Evolutionary conservation across 805 yeast species (phyloP), one percentile per base, ranked within the genome.

Genomic region (Wickerhamomyces kurtzmanii): DNA sequence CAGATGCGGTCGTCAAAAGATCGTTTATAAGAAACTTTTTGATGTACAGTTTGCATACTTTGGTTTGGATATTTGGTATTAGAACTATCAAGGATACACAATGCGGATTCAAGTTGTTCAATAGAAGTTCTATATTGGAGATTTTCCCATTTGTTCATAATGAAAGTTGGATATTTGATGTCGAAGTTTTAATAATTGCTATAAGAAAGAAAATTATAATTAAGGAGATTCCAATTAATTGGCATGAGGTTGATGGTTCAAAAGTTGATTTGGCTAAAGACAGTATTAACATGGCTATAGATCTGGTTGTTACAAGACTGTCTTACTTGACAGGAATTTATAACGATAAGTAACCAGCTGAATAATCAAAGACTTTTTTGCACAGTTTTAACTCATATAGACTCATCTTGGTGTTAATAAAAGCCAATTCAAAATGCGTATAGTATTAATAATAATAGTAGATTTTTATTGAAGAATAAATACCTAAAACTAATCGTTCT

Each of bases 101-200:
- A 59, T 91, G 98, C 59, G 98, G 98, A 3, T 91, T 91, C 60
- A 91, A 91, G 54, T 58, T 91, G 53, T 91, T 89, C 55, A 83
- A 89, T 40, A 69, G 75, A 34, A 57, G 64, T 7, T 79, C 96
- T 0, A 68, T 77, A 15, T 46, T 43, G 12, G 44, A 45, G 29
- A 82, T 91, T 23, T 85, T 86, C 53, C 96, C 96, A 3, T 75
- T 69, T 39, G 71, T 91, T 81, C 96, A 89, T 52, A 89, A 94
- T 8, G 98, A 91, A 54, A 77, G 97, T 29, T 91, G 98, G 98
- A 91, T 91, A 20, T 91, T 91, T 55, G 98, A 91, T 49, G 96
- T 91, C 18, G 98, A 91, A 57, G 71, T 89, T 11, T 62, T 91
- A 39, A 70, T 91, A 30, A 59, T 91, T 33, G 96, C 87, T 1